These are phyloP conservation scores for Termitomyces sp. DNA, from an alignment of 768 basidiomycete genomes.

Conservation along the genomic window DNA sequence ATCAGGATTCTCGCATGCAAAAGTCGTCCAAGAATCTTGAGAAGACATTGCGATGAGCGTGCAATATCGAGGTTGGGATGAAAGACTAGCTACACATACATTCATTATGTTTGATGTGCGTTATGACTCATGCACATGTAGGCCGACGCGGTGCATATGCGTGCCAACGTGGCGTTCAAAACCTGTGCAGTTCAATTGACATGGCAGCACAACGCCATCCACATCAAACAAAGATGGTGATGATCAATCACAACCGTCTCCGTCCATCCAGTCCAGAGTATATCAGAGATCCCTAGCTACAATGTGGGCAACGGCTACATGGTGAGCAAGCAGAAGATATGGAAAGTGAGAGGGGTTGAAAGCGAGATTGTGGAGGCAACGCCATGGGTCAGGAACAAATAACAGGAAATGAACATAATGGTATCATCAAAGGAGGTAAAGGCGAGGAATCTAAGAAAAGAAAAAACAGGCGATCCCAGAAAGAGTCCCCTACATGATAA, in stretches of 20 bases:
- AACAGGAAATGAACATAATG: constrained; percentile 43
- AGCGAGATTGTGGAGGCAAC: constrained; percentile 21
- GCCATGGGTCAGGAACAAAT: constrained; percentile 24
- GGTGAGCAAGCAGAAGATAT: constrained; percentile 20
- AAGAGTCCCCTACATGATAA: constrained; percentile 76
- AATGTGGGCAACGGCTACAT: constrained; percentile 18
- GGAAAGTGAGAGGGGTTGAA: constrained; percentile 22
- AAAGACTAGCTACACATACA: neutral
- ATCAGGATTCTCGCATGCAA: constrained; percentile 48
- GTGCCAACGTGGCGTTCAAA: constrained; percentile 2
- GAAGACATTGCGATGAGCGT: constrained; percentile 5
- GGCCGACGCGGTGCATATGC: neutral
- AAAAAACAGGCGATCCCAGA: constrained; percentile 43
- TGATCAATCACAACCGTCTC: constrained; percentile 24
- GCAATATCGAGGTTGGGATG: neutral
- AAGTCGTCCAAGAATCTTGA: constrained; percentile 30
- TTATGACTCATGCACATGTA: neutral
- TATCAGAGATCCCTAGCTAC: constrained; percentile 32
- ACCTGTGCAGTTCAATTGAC: constrained; percentile 12
- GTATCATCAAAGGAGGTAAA: constrained; percentile 85
- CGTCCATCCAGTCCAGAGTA: constrained; percentile 28
- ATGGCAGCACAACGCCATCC: constrained; percentile 5
- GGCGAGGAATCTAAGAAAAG: constrained; percentile 62
- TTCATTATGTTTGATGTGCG: neutral
- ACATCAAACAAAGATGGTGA: constrained; percentile 24